phyloP scores from a whole-genome alignment of 805 yeast species.

The Candida broadrunensis region DNA sequence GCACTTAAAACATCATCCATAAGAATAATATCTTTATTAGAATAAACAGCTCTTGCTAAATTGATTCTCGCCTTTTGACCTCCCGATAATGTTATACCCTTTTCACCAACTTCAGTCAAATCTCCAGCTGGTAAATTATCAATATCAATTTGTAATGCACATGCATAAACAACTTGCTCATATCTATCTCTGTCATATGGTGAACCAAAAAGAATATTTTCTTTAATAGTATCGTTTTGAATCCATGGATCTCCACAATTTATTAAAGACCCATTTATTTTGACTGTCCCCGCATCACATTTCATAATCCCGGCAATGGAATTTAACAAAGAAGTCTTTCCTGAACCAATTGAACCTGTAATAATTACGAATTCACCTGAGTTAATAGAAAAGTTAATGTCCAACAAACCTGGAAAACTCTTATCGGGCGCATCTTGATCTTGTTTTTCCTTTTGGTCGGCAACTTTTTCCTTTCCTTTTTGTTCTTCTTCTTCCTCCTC shows the following conservation, averaged over 20 bases:
- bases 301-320: slow-evolving; percentile 75
- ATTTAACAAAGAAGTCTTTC: slow-evolving; percentile 69
- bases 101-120: slow-evolving; percentile 76
- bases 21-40: slow-evolving; percentile 61
- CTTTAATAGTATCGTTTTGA: slow-evolving; percentile 74
- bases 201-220: slow-evolving; percentile 68
- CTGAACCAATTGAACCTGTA: slow-evolving; percentile 81
- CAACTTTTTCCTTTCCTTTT: slow-evolving; percentile 1
- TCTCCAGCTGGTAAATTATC: slow-evolving; percentile 72
- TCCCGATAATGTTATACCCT: slow-evolving; percentile 84
- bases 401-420: slow-evolving; percentile 41
- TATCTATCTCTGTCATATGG: slow-evolving; percentile 52
- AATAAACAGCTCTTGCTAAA: slow-evolving; percentile 77
- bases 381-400: slow-evolving; percentile 51
- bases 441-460: slow-evolving; percentile 3
- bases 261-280: slow-evolving; percentile 50
- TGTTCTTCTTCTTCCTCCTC: slow-evolving; percentile 11
- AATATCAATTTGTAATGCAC: slow-evolving; percentile 67
- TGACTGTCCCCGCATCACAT: slow-evolving; percentile 48
- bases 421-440: slow-evolving; percentile 8
- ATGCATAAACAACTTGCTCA: slow-evolving; percentile 53
- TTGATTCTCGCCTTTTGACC: slow-evolving; percentile 85
- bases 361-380: slow-evolving; percentile 72
- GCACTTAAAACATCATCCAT: slow-evolving; percentile 82
- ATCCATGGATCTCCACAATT: slow-evolving; percentile 77